A percentile compares a stretch with the other conserved stretches of the same genome.
Evolutionary conservation across 495 filamentous ascomycete genomes (phyloP).

Genomic region (Annulohypoxylon bovei): DNA sequence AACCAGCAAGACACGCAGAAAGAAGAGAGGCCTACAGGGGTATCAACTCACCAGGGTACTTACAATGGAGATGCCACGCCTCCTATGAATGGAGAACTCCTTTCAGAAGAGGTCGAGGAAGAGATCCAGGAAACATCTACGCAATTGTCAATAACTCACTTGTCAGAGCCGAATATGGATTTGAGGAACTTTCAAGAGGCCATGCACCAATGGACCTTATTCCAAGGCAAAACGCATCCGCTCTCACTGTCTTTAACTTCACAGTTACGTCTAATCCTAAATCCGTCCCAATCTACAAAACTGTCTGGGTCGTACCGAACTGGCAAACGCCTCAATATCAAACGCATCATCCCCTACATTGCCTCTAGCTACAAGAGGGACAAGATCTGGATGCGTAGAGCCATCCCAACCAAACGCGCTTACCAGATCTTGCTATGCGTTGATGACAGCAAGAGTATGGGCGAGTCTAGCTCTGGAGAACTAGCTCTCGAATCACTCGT

Average conservation of each 20-base stretch:
- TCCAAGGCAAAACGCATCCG: constrained; percentile 82
- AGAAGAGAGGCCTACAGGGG: constrained; percentile 54
- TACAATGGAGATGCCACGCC: constrained; percentile 47
- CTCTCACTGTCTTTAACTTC: constrained; percentile 90
- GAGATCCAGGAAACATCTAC: constrained; percentile 76
- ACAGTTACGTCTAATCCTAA: constrained; percentile 93
- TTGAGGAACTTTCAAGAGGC: constrained; percentile 66
- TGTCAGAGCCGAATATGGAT: constrained; percentile 57
- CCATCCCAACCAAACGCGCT: constrained; percentile 86
- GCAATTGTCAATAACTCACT: constrained; percentile 76
- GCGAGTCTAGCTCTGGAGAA: constrained; percentile 67
- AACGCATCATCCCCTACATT: constrained; percentile 98
- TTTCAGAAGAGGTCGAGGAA: constrained; percentile 58
- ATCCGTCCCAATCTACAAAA: constrained; percentile 93
- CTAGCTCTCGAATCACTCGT: constrained; percentile 93
- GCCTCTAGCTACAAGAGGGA: constrained; percentile 97
- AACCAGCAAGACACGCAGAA: constrained; percentile 55
- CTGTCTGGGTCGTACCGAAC: constrained; percentile 97
- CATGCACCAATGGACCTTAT: constrained; percentile 82
- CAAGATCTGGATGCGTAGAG: constrained; percentile 99
- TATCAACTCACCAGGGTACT: constrained; percentile 60
- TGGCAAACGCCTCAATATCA: constrained; percentile 97
- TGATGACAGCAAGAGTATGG: constrained; percentile 95
- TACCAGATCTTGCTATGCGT: constrained; percentile 98
- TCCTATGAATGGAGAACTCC: constrained; percentile 21